Conservation (phyloP, 495 filamentous ascomycete genomes). For the Geopyxis carbonaria region DNA sequence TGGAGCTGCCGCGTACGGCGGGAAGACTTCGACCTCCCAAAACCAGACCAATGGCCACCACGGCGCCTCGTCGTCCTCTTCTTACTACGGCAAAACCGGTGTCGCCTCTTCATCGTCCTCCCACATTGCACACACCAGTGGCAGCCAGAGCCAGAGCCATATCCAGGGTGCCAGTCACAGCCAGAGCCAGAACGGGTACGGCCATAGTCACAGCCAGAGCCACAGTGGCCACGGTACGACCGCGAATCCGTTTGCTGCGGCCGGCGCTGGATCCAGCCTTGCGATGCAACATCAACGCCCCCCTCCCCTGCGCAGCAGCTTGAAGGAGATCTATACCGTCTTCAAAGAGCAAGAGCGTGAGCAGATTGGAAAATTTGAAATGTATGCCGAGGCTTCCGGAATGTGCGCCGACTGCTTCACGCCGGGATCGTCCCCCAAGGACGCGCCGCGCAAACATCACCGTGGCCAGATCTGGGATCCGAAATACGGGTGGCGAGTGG, state of each 20-base stretch:
- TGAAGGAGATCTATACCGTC: constrained; percentile 16
- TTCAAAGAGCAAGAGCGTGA: constrained; percentile 37
- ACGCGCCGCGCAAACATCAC: constrained; percentile 51
- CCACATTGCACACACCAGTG: background rate
- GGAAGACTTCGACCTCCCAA: background rate
- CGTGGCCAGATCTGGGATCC: constrained; percentile 27
- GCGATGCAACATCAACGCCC: constrained; percentile 13
- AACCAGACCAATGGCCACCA: background rate
- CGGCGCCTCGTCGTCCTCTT: background rate
- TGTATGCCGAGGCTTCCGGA: constrained; percentile 56
- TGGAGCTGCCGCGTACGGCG: background rate
- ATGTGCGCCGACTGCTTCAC: constrained; percentile 54
- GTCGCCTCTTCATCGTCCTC: background rate
- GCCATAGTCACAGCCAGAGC: background rate
- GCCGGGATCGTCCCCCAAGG: constrained; percentile 38
- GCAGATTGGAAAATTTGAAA: constrained; percentile 51
- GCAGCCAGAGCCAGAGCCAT: background rate
- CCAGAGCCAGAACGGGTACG: too few species aligned
- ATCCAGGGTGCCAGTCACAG: too few species aligned
- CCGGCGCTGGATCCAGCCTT: constrained; percentile 2
- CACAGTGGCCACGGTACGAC: background rate
- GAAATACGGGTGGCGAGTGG: constrained; percentile 10
- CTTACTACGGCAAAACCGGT: background rate
- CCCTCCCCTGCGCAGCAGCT: constrained; percentile 14
- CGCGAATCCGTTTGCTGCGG: constrained; percentile 1